A percentile compares a stretch with the other conserved stretches of the same genome.
phyloP scores from a whole-genome alignment of 495 filamentous ascomycete species.

The Penicillium diatomitis region DNA sequence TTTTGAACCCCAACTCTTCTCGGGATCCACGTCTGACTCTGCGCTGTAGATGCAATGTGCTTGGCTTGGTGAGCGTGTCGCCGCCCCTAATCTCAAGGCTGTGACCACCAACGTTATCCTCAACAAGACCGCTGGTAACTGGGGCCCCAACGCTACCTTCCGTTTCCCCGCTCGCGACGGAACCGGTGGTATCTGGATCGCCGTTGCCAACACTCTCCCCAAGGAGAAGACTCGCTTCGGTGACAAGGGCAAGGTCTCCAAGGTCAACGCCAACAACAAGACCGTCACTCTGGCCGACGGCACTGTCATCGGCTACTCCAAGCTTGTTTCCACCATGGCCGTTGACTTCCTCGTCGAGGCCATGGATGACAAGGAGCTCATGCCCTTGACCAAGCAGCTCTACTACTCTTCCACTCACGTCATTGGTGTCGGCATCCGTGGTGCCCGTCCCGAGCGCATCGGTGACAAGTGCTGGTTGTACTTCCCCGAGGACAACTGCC shows the following conservation, averaged over 20 bases:
- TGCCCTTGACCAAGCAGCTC: constrained; percentile 77
- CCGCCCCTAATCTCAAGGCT: constrained; percentile 91
- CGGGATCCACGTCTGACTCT: not conserved
- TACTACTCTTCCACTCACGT: constrained; percentile 98
- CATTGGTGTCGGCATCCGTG: constrained; percentile 90
- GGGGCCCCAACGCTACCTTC: constrained; percentile 98
- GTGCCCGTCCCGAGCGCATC: constrained; percentile 86
- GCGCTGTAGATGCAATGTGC: constrained; percentile 86
- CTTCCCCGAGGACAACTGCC: constrained; percentile 98
- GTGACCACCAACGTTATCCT: constrained; percentile 93
- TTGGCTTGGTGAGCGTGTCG: constrained; percentile 98
- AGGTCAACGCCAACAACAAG: constrained; percentile 78
- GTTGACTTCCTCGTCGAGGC: constrained; percentile 81
- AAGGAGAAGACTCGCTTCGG: constrained; percentile 87
- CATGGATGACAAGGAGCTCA: constrained; percentile 78
- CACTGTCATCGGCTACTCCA: constrained; percentile 83
- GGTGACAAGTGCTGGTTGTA: constrained; percentile 99
- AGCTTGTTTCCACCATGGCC: constrained; percentile 92
- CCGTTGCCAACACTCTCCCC: constrained; percentile 87
- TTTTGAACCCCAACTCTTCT: not conserved
- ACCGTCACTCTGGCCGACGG: constrained; percentile 74
- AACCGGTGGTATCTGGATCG: constrained; percentile 98
- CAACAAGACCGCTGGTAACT: constrained; percentile 92
- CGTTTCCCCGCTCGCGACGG: constrained; percentile 93
- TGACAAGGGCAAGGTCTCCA: constrained; percentile 70